Evolutionary conservation across 2,329 filamentous ascomycete species (phyloP), one percentile per base, ranked within the genome.

Genomic region (Cladophialophora exuberans): DNA sequence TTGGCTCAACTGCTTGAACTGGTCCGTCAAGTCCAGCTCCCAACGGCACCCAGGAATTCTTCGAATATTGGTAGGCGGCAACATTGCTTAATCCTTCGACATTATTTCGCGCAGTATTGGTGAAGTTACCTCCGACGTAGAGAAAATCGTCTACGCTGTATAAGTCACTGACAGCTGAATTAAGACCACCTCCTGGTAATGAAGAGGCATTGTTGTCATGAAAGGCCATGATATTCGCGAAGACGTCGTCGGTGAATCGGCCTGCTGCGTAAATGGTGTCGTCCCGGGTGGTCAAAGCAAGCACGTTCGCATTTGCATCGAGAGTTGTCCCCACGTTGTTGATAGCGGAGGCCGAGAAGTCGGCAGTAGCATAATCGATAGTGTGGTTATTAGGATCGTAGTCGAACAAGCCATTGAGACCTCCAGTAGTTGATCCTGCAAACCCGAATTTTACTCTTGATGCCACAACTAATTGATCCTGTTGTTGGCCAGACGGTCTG

Each of bases 371-470:
- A 26, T 51, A 51, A 20, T 60, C 51, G 28, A 88, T 75, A 0
- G 78, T 77, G 10, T 79, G 76, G 55, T 80, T 68, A 15, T 78
- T 79, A 0, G 92, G 89, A 64, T 95, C 82, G 68, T 89, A 97
- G 66, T 97, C 94, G 69, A 89, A 97, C 1, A 99, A 76, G 6
- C 91, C 91, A 67, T 97, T 97, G 49, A 99, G 76, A 2, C 89
- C 89, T 46, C 88, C 89, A 42, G 86, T 89, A 2, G 88, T 87
- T 11, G 66, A 69, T 3, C 72, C 68, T 15, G 31, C 23, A 23
- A 76, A 65, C 42, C 80, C 85, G 70, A 97, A 96, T 7, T 87
- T 85, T 35, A 97, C 85, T 52, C 88, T 83, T 67, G 95, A 92
- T 6, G 94, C 94, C n/a, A 99, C 94, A 61, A 97, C 76, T 1